Percentiles rank a stretch among this genome's conserved stretches.
These are phyloP conservation scores for Russula vinacea DNA, from an alignment of 768 basidiomycete genomes.

Conservation along the genomic window DNA sequence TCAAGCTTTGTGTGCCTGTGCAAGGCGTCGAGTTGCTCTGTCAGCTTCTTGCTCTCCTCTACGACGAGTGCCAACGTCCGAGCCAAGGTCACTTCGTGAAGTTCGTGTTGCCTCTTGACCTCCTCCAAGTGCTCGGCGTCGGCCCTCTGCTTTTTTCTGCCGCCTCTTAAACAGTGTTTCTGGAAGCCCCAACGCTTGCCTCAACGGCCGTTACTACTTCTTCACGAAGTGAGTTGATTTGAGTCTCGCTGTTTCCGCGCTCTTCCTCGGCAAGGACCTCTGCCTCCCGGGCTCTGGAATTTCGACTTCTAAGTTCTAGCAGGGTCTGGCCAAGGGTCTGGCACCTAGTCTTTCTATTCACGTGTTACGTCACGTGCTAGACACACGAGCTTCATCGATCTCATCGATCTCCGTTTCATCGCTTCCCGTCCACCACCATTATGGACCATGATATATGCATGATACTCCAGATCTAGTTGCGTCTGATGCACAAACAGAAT, in stretches of 20 bases:
- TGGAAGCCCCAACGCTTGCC: slow-evolving; percentile 47
- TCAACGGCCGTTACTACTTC: slow-evolving; percentile 50
- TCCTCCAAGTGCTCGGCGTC: slow-evolving; percentile 42
- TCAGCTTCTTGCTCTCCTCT: slow-evolving; percentile 37
- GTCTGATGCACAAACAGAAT: too few species aligned
- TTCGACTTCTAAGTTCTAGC: slow-evolving; percentile 83
- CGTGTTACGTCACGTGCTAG: too few species aligned
- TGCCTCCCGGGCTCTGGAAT: slow-evolving; percentile 68
- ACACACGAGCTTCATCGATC: too few species aligned
- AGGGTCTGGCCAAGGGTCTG: too few species aligned
- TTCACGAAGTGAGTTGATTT: slow-evolving; percentile 51
- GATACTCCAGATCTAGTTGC: too few species aligned
- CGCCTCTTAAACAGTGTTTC: slow-evolving; percentile 48
- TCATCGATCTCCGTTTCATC: too few species aligned
- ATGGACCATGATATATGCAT: too few species aligned
- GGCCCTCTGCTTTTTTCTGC: slow-evolving; percentile 49
- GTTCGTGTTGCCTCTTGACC: slow-evolving; percentile 41
- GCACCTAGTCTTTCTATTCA: too few species aligned
- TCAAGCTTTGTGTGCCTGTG: too few species aligned
- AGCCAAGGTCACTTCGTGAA: slow-evolving; percentile 31
- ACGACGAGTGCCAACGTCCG: slow-evolving; percentile 44
- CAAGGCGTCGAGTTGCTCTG: slow-evolving; percentile 21
- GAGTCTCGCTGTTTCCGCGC: slow-evolving; percentile 44
- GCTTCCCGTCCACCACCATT: too few species aligned
- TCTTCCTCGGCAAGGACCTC: slow-evolving; percentile 64